phyloP scores from a whole-genome alignment of 805 yeast species.

The Saturnispora halmiae region DNA sequence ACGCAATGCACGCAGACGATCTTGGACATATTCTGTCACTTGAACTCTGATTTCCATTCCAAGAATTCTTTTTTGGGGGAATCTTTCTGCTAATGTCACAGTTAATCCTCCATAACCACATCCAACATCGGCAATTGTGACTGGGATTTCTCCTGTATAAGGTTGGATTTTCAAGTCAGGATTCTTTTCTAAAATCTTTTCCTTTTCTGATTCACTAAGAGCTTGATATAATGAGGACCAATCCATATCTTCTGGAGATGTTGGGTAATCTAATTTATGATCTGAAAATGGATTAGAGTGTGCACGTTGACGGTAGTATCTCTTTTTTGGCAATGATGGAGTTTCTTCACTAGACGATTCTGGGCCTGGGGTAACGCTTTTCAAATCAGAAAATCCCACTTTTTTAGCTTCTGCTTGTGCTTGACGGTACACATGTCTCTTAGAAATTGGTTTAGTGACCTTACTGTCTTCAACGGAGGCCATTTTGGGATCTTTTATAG shows the following conservation, averaged over 20 bases:
- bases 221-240: constrained; percentile 75
- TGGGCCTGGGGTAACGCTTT: constrained; percentile 8
- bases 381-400: constrained; percentile 34
- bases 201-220: constrained; percentile 32
- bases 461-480: constrained; percentile 4
- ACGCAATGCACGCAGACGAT: constrained; percentile 84
- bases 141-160: constrained; percentile 23
- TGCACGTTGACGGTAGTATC: constrained; percentile 92
- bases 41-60: constrained; percentile 99
- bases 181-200: constrained; percentile 25
- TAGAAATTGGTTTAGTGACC: constrained; percentile 6
- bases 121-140: constrained; percentile 91
- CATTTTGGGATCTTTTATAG: neutral
- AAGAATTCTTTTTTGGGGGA: constrained; percentile 64
- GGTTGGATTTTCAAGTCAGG: constrained; percentile 25
- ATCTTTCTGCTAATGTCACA: constrained; percentile 67
- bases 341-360: constrained; percentile 18
- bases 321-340: constrained; percentile 57
- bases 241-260: constrained; percentile 72
- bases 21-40: constrained; percentile 95
- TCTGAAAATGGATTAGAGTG: constrained; percentile 97
- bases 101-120: constrained; percentile 96
- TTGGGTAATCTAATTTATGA: constrained; percentile 84
- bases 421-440: constrained; percentile 26
- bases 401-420: constrained; percentile 40